phyloP scores from a whole-genome alignment of 164 flowering plant genomes.

The Santalum album region DNA sequence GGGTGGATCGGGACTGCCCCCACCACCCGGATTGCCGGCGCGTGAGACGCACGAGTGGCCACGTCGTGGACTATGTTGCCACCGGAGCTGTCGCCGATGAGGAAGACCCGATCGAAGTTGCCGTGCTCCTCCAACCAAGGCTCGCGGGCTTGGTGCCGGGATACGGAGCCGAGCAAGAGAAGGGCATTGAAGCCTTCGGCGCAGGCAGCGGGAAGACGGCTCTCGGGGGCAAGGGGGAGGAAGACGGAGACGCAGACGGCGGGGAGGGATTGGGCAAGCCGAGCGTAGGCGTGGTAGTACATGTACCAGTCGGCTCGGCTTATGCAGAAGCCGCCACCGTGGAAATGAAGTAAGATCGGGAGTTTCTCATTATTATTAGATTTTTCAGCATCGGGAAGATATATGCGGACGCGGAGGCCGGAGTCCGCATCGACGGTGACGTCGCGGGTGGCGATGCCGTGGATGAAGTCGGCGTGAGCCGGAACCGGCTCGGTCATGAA shows the following conservation, averaged over 20 bases:
- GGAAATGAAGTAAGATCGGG: constrained; percentile 63
- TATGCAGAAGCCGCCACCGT: constrained; percentile 85
- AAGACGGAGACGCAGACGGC: constrained; percentile 48
- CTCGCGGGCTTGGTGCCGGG: constrained; percentile 19
- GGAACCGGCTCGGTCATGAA: constrained; percentile 49
- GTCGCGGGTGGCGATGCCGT: constrained; percentile 55
- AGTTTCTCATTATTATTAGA: constrained; percentile 16
- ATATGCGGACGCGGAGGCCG: constrained; percentile 40
- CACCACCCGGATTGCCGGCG: constrained; percentile 22
- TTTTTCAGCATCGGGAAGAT: constrained; percentile 33
- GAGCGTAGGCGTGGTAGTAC: constrained; percentile 50
- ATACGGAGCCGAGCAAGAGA: constrained; percentile 50
- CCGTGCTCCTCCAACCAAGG: constrained; percentile 36
- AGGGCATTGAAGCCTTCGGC: constrained; percentile 50
- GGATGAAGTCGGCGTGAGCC: constrained; percentile 37
- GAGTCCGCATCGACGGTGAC: constrained; percentile 21
- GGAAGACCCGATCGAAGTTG: constrained; percentile 58
- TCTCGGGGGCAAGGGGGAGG: constrained; percentile 62
- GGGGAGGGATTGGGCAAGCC: constrained; percentile 27
- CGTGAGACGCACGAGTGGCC: constrained; percentile 43
- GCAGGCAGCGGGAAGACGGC: constrained; percentile 67
- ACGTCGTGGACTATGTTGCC: constrained; percentile 66
- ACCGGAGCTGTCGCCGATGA: constrained; percentile 82
- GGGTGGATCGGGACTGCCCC: constrained; percentile 68
- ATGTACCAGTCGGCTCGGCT: constrained; percentile 60